phyloP scores from a whole-genome alignment of 225 moss, liverwort and hornwort species.

The Takakia lepidozioides region DNA sequence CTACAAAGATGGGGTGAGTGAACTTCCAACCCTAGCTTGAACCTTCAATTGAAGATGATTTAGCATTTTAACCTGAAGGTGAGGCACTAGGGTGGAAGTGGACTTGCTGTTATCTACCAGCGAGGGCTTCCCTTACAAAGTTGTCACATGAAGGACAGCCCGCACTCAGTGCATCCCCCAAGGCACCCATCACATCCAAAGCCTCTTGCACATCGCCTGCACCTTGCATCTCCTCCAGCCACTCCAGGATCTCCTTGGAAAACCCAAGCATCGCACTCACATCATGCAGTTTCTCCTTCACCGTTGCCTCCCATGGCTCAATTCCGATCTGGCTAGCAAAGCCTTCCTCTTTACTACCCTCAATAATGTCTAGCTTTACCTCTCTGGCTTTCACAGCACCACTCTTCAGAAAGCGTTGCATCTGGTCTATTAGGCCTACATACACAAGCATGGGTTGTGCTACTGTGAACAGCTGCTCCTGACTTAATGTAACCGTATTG shows the following conservation, averaged over 20 bases:
- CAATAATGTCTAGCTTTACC: slow-evolving; percentile 27
- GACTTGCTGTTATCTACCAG: slow-evolving; percentile 48
- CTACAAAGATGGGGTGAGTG: slow-evolving; percentile 1
- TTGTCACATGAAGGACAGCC: slow-evolving; percentile 82
- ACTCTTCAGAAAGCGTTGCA: slow-evolving; percentile 89
- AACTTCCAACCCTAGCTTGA: slow-evolving; percentile 12
- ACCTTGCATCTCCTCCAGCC: slow-evolving; percentile 92
- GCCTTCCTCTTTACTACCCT: slow-evolving; percentile 47
- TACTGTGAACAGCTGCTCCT: slow-evolving; percentile 64
- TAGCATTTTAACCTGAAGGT: slow-evolving; percentile 2
- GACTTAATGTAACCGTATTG: slow-evolving; percentile 43
- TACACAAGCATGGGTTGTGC: slow-evolving; percentile 92
- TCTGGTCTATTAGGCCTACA: slow-evolving; percentile 86
- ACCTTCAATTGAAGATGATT: slow-evolving; percentile 1
- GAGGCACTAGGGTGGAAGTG: slow-evolving; percentile 6
- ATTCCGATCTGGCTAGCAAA: slow-evolving; percentile 62
- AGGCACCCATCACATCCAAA: slow-evolving; percentile 89
- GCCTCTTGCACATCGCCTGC: slow-evolving; percentile 88
- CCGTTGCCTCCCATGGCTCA: slow-evolving; percentile 82
- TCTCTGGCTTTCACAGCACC: slow-evolving; percentile 51
- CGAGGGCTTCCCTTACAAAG: slow-evolving; percentile 94
- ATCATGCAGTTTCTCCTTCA: slow-evolving; percentile 90
- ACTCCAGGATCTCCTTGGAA: slow-evolving; percentile 86
- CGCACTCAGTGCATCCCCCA: slow-evolving; percentile 75
- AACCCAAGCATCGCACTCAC: slow-evolving; percentile 70